Percentiles rank a stretch among this genome's conserved stretches.
These are phyloP conservation scores for Candolleomyces eurysporus DNA, from an alignment of 768 basidiomycete genomes.

Conservation along the genomic window DNA sequence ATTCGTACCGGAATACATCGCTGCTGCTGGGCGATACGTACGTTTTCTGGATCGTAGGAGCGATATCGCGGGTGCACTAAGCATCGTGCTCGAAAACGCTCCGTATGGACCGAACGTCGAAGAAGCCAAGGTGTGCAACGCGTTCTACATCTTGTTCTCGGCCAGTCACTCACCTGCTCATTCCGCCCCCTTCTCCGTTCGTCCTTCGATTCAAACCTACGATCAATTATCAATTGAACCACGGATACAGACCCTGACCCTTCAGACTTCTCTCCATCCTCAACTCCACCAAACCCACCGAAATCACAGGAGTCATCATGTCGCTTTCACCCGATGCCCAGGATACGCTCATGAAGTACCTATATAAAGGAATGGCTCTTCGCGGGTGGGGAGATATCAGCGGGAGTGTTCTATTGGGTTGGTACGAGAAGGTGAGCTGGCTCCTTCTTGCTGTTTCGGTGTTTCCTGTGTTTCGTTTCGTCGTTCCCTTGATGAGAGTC, in stretches of 20 bases:
- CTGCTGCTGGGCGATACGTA: not conserved
- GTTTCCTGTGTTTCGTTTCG: not conserved
- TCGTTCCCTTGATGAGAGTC: not conserved
- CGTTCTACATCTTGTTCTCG: not conserved
- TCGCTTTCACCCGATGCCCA: conserved; percentile 70
- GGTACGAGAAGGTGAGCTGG: conserved; percentile 92
- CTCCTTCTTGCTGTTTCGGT: not conserved
- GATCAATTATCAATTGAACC: conserved; percentile 3
- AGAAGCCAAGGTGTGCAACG: conserved; percentile 78
- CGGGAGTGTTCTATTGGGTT: conserved; percentile 66
- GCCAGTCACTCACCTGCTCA: not conserved
- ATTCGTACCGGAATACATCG: not conserved
- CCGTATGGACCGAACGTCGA: conserved; percentile 89
- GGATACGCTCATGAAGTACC: conserved; percentile 95
- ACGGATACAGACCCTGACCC: conserved; percentile 64
- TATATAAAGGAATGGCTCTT: conserved; percentile 94
- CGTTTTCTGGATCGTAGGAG: conserved; percentile 44
- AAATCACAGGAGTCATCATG: conserved; percentile 76
- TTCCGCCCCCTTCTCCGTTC: not conserved
- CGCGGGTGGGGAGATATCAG: conserved; percentile 61
- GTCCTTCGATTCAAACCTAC: not conserved
- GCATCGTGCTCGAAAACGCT: conserved; percentile 66
- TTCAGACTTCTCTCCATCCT: conserved; percentile 89
- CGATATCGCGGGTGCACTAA: conserved; percentile 74
- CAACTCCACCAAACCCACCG: conserved; percentile 90